phyloP scores from a whole-genome alignment of 495 filamentous ascomycete species.

The Talaromyces adpressus region DNA sequence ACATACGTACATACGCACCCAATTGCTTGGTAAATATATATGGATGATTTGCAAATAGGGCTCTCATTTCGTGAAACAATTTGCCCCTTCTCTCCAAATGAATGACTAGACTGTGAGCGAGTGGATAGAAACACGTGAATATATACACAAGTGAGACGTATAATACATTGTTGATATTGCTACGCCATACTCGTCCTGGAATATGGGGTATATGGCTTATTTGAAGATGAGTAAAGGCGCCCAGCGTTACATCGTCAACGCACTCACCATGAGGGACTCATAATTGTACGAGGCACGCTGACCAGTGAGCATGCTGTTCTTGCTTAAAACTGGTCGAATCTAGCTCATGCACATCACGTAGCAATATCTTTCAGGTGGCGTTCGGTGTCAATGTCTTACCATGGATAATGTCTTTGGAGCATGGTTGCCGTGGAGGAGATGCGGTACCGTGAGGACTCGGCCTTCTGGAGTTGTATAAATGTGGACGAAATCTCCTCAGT shows the following conservation, averaged over 20 bases:
- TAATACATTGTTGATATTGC: neutral
- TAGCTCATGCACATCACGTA: neutral
- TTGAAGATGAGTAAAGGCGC: neutral
- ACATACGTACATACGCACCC: neutral
- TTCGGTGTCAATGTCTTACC: neutral
- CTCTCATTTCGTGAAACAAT: neutral
- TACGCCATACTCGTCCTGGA: neutral
- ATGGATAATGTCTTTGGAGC: neutral
- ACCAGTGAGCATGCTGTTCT: neutral
- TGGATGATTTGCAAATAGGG: neutral
- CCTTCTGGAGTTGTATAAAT: neutral
- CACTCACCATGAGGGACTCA: neutral
- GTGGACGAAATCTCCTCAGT: neutral
- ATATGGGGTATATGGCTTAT: neutral
- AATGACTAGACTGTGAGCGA: neutral
- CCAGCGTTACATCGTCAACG: neutral
- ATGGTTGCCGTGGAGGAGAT: neutral
- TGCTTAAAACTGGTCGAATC: neutral
- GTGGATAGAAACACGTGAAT: neutral
- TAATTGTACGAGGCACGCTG: neutral
- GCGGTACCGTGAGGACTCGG: neutral
- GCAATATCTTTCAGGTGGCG: neutral
- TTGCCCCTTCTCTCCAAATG: neutral
- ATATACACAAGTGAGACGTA: neutral
- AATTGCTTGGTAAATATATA: neutral